A percentile compares a stretch with the other conserved stretches of the same genome.
phyloP scores from a whole-genome alignment of 1,139 yeast species.

The Taiozyma sp. region DNA sequence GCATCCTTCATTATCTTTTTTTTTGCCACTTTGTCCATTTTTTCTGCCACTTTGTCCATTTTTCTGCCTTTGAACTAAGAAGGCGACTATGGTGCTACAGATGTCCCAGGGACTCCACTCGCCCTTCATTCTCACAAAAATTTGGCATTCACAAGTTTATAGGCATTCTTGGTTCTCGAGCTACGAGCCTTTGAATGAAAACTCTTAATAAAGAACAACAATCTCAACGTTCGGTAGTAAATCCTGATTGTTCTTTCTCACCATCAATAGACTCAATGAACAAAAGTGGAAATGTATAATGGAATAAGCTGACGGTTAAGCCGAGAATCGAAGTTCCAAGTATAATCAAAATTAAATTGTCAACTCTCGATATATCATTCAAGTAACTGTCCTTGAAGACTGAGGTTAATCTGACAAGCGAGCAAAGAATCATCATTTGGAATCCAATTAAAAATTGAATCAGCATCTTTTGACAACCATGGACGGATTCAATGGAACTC shows the following conservation, averaged over 20 bases:
- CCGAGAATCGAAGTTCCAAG: conserved; percentile 2
- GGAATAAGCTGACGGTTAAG: conserved; percentile 1
- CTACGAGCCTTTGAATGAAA: not conserved
- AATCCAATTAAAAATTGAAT: conserved; percentile 1
- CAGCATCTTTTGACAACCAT: not conserved
- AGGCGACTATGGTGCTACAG: not conserved
- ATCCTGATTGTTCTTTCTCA: not conserved
- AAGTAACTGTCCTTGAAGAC: conserved; percentile 2
- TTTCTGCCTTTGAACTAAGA: not conserved
- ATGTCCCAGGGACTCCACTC: not conserved
- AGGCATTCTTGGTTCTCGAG: not conserved
- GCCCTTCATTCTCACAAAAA: too few relatives aligned
- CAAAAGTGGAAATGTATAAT: conserved; percentile 2
- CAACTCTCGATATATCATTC: not conserved
- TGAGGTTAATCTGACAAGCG: conserved; percentile 3
- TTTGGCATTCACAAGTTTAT: too few relatives aligned
- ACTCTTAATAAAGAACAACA: not conserved
- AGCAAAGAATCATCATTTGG: conserved; percentile 3
- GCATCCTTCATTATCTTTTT: conserved; percentile 56
- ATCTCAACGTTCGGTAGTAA: not conserved
- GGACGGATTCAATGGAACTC: not conserved
- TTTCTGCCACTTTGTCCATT: not conserved
- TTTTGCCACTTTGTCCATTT: not conserved
- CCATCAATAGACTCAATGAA: not conserved
- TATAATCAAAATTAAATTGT: conserved; percentile 3